A percentile compares a stretch with the other conserved stretches of the same genome.
Conservation (phyloP, 768 basidiomycete species). For the Pleurotus sapidus region DNA sequence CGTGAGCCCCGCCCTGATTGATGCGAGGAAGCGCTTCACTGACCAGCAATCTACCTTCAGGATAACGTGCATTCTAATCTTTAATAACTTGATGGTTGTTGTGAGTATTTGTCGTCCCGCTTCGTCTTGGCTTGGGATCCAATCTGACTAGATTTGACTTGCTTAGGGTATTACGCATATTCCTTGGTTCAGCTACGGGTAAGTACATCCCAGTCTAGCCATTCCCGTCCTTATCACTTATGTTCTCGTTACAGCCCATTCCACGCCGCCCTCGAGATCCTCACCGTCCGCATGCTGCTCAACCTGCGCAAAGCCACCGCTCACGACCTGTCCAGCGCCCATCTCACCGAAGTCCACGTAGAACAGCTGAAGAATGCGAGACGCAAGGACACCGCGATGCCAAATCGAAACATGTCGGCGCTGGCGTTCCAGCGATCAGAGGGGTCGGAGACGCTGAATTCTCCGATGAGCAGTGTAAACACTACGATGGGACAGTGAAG, state of each 20-base stretch:
- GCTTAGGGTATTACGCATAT: slow-evolving; percentile 37
- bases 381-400: not conserved
- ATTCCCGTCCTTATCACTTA: not conserved
- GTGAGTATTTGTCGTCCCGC: slow-evolving; percentile 16
- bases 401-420: not conserved
- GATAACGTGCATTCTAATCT: slow-evolving; percentile 33
- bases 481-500: too few relatives aligned
- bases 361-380: not conserved
- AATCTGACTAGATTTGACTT: not conserved
- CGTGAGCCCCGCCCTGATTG: slow-evolving; percentile 20
- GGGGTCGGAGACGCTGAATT: not conserved
- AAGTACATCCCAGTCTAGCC: slow-evolving; percentile 6
- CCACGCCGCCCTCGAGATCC: slow-evolving; percentile 44
- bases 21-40: not conserved
- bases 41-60: slow-evolving; percentile 16
- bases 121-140: too few relatives aligned
- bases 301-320: slow-evolving; percentile 35
- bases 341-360: not conserved
- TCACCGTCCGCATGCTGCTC: slow-evolving; percentile 44
- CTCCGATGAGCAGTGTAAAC: not conserved
- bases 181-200: slow-evolving; percentile 50
- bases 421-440: slow-evolving; percentile 1
- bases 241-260: slow-evolving; percentile 30
- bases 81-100: slow-evolving; percentile 48
- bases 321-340: not conserved